phyloP scores from a whole-genome alignment of 2,329 filamentous ascomycete species.

The Tolypocladium ophioglossoides region DNA sequence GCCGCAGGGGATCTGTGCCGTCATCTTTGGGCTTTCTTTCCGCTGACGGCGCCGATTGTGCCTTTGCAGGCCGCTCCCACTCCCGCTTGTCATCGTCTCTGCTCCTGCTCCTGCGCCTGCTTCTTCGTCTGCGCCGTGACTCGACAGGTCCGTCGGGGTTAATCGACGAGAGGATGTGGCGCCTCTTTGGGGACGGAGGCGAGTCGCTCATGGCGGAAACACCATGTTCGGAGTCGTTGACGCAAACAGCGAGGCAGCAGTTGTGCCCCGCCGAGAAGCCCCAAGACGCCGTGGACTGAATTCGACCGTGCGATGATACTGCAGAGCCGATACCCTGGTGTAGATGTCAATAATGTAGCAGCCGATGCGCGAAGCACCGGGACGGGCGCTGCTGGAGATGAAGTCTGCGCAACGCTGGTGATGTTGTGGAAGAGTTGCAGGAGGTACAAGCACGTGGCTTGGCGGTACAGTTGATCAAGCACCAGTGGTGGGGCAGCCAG shows the following conservation, averaged over 20 bases:
- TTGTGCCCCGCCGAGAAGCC: background rate
- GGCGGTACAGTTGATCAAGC: background rate
- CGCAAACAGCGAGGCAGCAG: background rate
- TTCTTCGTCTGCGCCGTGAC: background rate
- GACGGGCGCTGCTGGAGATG: background rate
- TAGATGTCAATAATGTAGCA: background rate
- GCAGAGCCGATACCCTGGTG: background rate
- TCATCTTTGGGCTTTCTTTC: constrained; percentile 4
- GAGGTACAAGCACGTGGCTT: background rate
- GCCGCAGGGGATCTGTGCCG: constrained; percentile 10
- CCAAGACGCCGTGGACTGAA: background rate
- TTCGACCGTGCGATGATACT: background rate
- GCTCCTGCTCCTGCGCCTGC: constrained; percentile 5
- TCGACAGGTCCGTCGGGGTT: constrained; percentile 21
- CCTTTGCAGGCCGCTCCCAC: background rate
- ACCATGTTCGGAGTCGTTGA: constrained; percentile 8
- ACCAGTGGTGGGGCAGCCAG: background rate
- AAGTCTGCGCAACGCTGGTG: background rate
- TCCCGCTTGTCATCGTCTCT: background rate
- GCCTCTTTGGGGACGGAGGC: constrained; percentile 26
- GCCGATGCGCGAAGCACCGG: background rate
- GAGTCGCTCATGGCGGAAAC: constrained; percentile 20
- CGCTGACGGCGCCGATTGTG: background rate
- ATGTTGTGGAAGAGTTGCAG: background rate
- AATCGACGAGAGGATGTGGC: constrained; percentile 39